phyloP scores from a whole-genome alignment of 805 yeast genomes.

The Zygoascus ofunaensis region DNA sequence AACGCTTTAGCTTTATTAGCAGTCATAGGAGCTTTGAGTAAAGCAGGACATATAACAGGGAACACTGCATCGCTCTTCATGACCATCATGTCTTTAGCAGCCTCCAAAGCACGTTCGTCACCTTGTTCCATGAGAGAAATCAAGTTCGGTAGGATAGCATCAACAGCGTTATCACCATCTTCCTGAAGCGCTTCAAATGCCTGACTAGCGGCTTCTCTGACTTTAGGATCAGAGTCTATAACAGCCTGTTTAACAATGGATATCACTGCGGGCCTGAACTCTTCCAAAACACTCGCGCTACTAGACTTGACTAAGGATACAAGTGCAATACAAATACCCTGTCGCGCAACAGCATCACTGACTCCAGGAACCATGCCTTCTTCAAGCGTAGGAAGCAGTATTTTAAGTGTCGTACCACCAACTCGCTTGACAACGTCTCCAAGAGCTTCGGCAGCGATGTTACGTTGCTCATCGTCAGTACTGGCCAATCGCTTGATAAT shows the following conservation, averaged over 20 bases:
- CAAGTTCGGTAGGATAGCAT: slow-evolving; percentile 78
- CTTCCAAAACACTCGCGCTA: slow-evolving; percentile 46
- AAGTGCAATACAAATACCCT: slow-evolving; percentile 93
- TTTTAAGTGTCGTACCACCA: slow-evolving; percentile 77
- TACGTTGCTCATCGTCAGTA: slow-evolving; percentile 66
- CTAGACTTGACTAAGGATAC: slow-evolving; percentile 77
- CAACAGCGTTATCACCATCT: slow-evolving; percentile 45
- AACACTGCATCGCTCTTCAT: slow-evolving; percentile 82
- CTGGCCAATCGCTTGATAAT: slow-evolving; percentile 79
- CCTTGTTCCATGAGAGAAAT: slow-evolving; percentile 52
- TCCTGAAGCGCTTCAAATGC: slow-evolving; percentile 85
- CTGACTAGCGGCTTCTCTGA: slow-evolving; percentile 83
- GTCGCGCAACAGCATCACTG: slow-evolving; percentile 67
- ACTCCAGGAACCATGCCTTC: slow-evolving; percentile 39
- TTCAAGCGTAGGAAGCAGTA: slow-evolving; percentile 76
- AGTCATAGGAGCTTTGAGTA: slow-evolving; percentile 73
- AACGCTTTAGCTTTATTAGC: slow-evolving; percentile 79
- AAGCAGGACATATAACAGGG: slow-evolving; percentile 84
- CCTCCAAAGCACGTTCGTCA: slow-evolving; percentile 63
- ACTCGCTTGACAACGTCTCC: slow-evolving; percentile 94
- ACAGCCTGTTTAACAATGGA: slow-evolving; percentile 69
- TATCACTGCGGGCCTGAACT: slow-evolving; percentile 62
- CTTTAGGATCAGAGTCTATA: slow-evolving; percentile 61
- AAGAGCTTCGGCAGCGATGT: slow-evolving; percentile 84
- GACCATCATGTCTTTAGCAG: slow-evolving; percentile 86